Percentiles rank a stretch among this genome's conserved stretches.
Evolutionary conservation across 2,329 filamentous ascomycete genomes (phyloP).

Genomic region (Mariannaea sp.): DNA sequence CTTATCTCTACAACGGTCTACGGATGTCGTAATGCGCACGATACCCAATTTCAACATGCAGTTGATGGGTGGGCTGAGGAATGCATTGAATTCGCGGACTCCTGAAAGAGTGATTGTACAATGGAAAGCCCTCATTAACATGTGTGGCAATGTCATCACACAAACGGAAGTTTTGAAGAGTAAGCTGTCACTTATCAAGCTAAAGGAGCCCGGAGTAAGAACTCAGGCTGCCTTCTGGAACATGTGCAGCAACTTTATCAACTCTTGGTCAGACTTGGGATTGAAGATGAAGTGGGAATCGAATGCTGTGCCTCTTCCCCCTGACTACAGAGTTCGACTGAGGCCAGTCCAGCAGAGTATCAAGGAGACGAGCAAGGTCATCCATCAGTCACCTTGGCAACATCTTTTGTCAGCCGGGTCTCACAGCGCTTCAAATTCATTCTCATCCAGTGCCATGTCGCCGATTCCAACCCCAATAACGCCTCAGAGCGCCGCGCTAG

Average conservation of each 20-base stretch:
- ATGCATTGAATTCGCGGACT: conserved; percentile 63
- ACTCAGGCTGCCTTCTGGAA: conserved; percentile 67
- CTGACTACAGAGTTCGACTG: conserved; percentile 74
- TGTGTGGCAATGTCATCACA: conserved; percentile 71
- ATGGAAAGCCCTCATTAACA: conserved; percentile 73
- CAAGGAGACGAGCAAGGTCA: conserved; percentile 77
- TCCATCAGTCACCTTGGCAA: conserved; percentile 64
- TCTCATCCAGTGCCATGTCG: conserved; percentile 36
- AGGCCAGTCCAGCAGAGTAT: conserved; percentile 81
- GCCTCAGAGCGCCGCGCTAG: conserved; percentile 85
- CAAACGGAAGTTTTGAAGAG: conserved; percentile 74
- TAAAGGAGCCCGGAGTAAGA: conserved; percentile 80
- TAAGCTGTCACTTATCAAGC: conserved; percentile 77
- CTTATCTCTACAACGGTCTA: conserved; percentile 72
- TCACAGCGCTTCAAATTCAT: conserved; percentile 28
- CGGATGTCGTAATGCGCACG: conserved; percentile 72
- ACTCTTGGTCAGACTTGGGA: conserved; percentile 70
- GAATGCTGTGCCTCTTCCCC: conserved; percentile 58
- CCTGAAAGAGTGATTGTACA: conserved; percentile 64
- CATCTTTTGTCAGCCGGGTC: conserved; percentile 43
- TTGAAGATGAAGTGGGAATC: conserved; percentile 60
- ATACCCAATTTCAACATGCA: conserved; percentile 73
- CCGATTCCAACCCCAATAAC: conserved; percentile 68
- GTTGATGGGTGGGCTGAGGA: conserved; percentile 66
- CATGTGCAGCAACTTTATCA: conserved; percentile 75